phyloP scores from a whole-genome alignment of 164 flowering plant species.

The Malania oleifera region DNA sequence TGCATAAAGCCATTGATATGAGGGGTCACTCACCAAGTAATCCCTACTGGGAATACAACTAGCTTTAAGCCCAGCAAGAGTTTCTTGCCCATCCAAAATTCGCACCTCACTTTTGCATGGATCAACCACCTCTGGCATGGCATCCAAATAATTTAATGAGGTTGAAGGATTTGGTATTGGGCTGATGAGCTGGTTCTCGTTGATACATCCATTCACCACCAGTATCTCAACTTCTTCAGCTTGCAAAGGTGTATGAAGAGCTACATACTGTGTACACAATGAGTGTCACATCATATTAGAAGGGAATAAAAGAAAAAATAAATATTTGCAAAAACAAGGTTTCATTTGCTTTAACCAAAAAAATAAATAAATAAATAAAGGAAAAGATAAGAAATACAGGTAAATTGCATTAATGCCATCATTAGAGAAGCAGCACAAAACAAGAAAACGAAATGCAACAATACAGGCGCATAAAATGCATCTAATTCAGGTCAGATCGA shows the following conservation, averaged over 20 bases:
- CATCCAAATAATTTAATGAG: not conserved
- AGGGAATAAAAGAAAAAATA: not conserved
- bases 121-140: not conserved
- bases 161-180: slow-evolving; percentile 1
- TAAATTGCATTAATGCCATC: no score
- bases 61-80: slow-evolving; percentile 20
- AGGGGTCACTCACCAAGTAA: slow-evolving; percentile 24
- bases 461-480: no score
- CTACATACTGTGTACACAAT: slow-evolving; percentile 22
- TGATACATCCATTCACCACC: slow-evolving; percentile 11
- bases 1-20: not conserved
- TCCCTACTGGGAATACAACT: slow-evolving; percentile 11
- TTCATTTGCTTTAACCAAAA: no score
- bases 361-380: no score
- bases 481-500: no score
- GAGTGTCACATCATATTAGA: not conserved
- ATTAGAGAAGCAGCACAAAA: no score
- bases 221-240: slow-evolving; percentile 36
- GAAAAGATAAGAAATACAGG: no score
- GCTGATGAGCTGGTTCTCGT: not conserved
- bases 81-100: slow-evolving; percentile 27
- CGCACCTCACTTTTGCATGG: slow-evolving; percentile 20
- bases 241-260: slow-evolving; percentile 24
- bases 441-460: no score
- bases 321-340: no score